Base-by-base conservation (phyloP, 2,329 filamentous ascomycete genomes). In the Colletotrichum sp. region DNA sequence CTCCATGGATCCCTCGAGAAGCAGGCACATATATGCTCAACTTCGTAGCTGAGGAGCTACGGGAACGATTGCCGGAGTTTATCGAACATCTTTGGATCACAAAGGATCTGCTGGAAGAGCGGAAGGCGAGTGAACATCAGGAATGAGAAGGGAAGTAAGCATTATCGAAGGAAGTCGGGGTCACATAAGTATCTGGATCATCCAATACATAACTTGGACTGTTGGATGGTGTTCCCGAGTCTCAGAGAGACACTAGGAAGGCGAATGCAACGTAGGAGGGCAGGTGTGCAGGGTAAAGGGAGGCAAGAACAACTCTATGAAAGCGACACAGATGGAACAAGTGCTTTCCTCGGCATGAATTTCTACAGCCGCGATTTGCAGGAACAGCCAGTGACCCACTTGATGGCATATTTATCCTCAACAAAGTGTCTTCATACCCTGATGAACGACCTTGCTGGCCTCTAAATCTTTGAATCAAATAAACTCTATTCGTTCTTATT, bases 241-340 rank as follows among this genome's bases (percentile, higher is more conserved):
- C 36, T 43, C 36, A 9, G 0, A 43, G 0, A n/a, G 38, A 18
- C 3, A 3, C 8, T 9, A 0, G 8, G 38, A 43, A 43, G 38
- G 4, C 16, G 38, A 18, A 43, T 18, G 8, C 38, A 43, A 43
- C 38, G 1, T 43, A 43, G 7, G 38, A 43, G 38, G 38, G 38
- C 16, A 43, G 16, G 16, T 43, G 16, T 43, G 4, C 38, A 43
- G 38, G 16, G 16, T 43, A 10, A 18, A 43, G 18, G 8, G 8
- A 43, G 18, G 16, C 38, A 3, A n/a, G 16, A 5, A 2, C 16
- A 43, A n/a, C 4, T 18, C 38, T 43, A 18, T 10, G 16, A 43
- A 43, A 18, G 16, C 8, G 38, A 43, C 38, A 18, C 38, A 43
- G 38, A 43, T 43, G 38, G 4, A 43, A 43, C 8, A 43, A 43